phyloP scores from a whole-genome alignment of 2,329 filamentous ascomycete species.

The Cladobotryum mycophilum region DNA sequence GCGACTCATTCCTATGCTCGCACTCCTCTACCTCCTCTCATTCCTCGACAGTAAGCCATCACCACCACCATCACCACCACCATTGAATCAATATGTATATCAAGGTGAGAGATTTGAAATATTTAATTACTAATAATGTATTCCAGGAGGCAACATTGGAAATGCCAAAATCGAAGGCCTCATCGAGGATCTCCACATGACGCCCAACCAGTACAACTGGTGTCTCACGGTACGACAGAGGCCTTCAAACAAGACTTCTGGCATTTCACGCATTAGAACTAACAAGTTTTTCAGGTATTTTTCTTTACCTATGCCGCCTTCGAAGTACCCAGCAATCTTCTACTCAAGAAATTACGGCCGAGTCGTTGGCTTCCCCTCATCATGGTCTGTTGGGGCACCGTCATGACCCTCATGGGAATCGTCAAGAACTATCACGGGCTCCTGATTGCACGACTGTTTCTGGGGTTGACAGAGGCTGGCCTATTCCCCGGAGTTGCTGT shows the following conservation, averaged over 20 bases:
- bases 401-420: constrained; percentile 49
- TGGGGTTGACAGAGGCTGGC: constrained; percentile 62
- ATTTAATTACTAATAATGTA: not conserved
- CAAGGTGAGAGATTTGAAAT: not conserved
- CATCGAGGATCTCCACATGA: constrained; percentile 49
- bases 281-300: constrained; percentile 46
- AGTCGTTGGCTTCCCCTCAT: constrained; percentile 70
- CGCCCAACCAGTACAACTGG: constrained; percentile 63
- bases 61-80: no score
- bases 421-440: constrained; percentile 43
- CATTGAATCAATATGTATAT: not conserved
- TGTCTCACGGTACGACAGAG: constrained; percentile 37
- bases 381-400: constrained; percentile 55
- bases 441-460: constrained; percentile 46
- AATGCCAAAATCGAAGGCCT: constrained; percentile 61
- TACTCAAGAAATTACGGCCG: constrained; percentile 68
- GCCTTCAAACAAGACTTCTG: no score
- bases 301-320: constrained; percentile 73
- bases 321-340: constrained; percentile 69
- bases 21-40: constrained; percentile 60
- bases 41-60: constrained; percentile 53
- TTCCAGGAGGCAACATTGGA: constrained; percentile 50
- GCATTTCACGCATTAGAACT: no score
- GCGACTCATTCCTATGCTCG: constrained; percentile 55
- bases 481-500: constrained; percentile 58